Evolutionary conservation across 2,329 filamentous ascomycete species (phyloP).

Genomic region (Fusarium musae): DNA sequence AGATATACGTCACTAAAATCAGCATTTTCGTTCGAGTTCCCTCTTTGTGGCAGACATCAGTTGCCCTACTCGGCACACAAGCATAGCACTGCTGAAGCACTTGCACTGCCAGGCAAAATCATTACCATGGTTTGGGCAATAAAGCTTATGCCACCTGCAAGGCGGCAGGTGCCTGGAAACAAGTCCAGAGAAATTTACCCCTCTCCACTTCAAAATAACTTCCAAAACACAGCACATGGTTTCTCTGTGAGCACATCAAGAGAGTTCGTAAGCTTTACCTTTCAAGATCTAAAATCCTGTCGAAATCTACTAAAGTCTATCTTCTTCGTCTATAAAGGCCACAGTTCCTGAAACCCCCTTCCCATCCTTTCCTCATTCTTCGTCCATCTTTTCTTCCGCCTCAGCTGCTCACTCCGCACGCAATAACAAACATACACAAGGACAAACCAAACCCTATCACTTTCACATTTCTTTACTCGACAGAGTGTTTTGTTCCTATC

Average conservation of each 20-base stretch:
- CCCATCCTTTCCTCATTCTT: not conserved
- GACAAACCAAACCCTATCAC: not conserved
- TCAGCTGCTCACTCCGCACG: not conserved
- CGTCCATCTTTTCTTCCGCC: not conserved
- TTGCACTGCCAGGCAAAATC: not conserved
- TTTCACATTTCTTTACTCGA: not conserved
- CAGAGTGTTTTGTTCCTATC: not conserved
- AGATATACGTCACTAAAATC: not conserved
- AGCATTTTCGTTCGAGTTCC: not conserved
- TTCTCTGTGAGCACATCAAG: not conserved
- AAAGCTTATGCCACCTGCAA: not conserved
- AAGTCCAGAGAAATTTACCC: not conserved
- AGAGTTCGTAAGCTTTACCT: conserved; percentile 14
- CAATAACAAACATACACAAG: not conserved
- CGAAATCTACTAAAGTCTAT: conserved; percentile 2
- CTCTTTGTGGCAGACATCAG: not conserved
- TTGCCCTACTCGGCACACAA: not conserved
- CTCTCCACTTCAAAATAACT: not conserved
- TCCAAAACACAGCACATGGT: not conserved
- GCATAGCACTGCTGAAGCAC: not conserved
- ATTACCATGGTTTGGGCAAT: conserved; percentile 2
- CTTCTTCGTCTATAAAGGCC: not conserved
- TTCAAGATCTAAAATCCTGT: not conserved
- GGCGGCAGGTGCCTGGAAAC: not conserved
- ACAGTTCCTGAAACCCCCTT: too few species aligned